phyloP scores from a whole-genome alignment of 2,329 filamentous ascomycete species.

The Pseudocercospora fijiensis region DNA sequence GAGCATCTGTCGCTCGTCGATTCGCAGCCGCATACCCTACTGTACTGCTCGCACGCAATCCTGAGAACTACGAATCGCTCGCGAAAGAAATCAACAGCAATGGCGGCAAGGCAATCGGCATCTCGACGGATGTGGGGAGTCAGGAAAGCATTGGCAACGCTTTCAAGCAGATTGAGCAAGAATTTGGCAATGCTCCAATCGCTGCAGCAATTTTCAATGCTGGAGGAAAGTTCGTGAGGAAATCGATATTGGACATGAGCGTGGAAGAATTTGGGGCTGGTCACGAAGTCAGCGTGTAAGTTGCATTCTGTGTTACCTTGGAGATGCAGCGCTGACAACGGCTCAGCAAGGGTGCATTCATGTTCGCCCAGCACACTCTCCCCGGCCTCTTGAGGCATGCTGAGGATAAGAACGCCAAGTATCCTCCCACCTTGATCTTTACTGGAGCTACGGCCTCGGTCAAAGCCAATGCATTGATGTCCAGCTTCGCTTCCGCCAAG shows the following conservation, averaged over 20 bases:
- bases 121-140: conserved; percentile 65
- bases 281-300: conserved; percentile 53
- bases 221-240: conserved; percentile 57
- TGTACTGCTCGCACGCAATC: conserved; percentile 68
- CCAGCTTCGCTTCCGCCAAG: conserved; percentile 74
- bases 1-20: conserved; percentile 59
- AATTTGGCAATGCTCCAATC: conserved; percentile 51
- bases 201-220: conserved; percentile 67
- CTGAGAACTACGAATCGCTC: conserved; percentile 64
- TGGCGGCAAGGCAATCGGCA: conserved; percentile 69
- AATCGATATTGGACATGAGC: conserved; percentile 61
- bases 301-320: conserved; percentile 6
- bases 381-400: conserved; percentile 68
- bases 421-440: conserved; percentile 79
- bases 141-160: conserved; percentile 57
- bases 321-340: background rate
- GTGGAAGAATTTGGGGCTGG: conserved; percentile 57
- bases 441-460: conserved; percentile 82
- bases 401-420: conserved; percentile 45
- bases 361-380: conserved; percentile 70
- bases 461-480: conserved; percentile 67
- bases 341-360: conserved; percentile 64
- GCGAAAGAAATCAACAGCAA: conserved; percentile 65
- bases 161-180: conserved; percentile 61
- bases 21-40: conserved; percentile 68